Evolutionary conservation across 345 rosid genomes (phyloP), one percentile per base, ranked within the genome.

Genomic region (Triadica sebifera): DNA sequence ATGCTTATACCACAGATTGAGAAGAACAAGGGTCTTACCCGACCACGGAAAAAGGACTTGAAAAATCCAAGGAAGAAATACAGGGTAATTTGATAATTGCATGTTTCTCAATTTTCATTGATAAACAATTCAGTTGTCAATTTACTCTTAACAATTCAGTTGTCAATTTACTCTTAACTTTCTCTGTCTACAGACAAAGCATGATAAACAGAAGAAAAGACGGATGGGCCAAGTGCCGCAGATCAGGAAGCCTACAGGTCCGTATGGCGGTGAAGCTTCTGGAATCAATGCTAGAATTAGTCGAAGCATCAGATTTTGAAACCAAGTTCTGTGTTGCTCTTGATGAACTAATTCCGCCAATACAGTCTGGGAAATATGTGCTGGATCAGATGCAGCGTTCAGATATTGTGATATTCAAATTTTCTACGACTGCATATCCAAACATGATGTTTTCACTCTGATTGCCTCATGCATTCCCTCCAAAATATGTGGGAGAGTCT

Each of bases 41-140:
- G 90, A 41, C 66, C 73, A 4, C 89, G 91, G 55, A 88, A 85
- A 84, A 94, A 83, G 84, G 77, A 77, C 11, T 50, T 5, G 5
- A 94, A 94, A 75, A 91, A 91, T 74, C 98, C 97, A 7, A 86
- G 98, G 78, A 91, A 88, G 90, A 94, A 91, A 51, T 86, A 90
- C 85, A 70, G 91, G 93, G 96, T 87, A 86, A 50, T 22, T 9
- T 15, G 29, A n/a, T 62, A 19, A 37, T 19, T 64, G 25, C 16
- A 10, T 61, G 3, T 20, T 15, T 5, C 56, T 43, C 8, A 49
- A 16, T 37, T 50, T 15, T 56, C 25, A 52, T 51, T 16, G 8
- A n/a, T 45, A 2, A 25, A 6, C 51, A 37, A n/a, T 25, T 6
- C 8, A 63, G 45, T 53, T 8, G 64, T 38, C 12, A 8, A 38